Conservation (phyloP, 176 grass and related monocot species). For the Bolboschoenus planiculmis region DNA sequence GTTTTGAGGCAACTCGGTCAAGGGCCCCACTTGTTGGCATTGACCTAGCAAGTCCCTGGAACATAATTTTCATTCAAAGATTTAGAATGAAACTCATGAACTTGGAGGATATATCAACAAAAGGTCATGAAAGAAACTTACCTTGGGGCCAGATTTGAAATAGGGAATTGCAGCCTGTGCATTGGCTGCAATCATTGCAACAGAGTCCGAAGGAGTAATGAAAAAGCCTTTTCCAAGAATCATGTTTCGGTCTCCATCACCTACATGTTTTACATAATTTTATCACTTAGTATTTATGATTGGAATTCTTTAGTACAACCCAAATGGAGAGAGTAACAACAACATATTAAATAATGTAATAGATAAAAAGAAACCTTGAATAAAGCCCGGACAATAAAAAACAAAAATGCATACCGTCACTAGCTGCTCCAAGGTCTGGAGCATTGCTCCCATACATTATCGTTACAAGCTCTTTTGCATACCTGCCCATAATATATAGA, state of each 20-base stretch:
- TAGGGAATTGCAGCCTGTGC: conserved; percentile 77
- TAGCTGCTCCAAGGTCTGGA: conserved; percentile 90
- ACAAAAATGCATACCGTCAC: conserved; percentile 61
- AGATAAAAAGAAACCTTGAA: conserved; percentile 10
- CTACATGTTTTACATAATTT: conserved; percentile 26
- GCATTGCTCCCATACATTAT: conserved; percentile 64
- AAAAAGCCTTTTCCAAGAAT: conserved; percentile 85
- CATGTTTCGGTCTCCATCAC: conserved; percentile 94
- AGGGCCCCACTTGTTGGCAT: conserved; percentile 94
- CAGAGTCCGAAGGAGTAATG: conserved; percentile 92
- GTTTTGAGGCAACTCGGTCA: conserved; percentile 65
- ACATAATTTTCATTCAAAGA: conserved; percentile 16
- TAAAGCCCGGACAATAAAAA: not conserved
- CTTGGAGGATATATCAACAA: not conserved
- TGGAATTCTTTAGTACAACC: not conserved
- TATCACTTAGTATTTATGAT: not conserved
- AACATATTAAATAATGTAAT: conserved; percentile 10
- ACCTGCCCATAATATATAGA: conserved; percentile 40
- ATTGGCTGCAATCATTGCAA: conserved; percentile 91
- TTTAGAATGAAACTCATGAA: conserved; percentile 14
- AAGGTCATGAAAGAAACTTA: conserved; percentile 22
- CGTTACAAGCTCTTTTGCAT: conserved; percentile 84
- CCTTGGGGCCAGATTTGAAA: conserved; percentile 75
- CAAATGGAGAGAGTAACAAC: not conserved
- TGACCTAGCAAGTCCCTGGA: conserved; percentile 86